Conservation (phyloP, 352 stramenopile species). For the Globisporangium echinulatum region DNA sequence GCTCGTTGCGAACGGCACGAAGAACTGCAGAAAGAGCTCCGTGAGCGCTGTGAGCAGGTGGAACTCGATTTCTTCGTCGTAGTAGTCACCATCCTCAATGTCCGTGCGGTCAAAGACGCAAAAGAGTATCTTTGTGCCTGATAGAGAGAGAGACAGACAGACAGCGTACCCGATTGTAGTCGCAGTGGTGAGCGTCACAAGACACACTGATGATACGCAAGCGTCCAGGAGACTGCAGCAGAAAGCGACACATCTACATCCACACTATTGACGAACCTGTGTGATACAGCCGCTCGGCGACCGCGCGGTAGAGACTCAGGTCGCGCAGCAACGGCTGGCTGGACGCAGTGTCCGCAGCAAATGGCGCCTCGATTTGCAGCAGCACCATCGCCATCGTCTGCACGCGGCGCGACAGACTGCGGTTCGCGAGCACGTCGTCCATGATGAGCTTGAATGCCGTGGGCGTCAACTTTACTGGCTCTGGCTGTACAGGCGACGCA, state of each 20-base stretch:
- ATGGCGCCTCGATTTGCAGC: constrained; percentile 34
- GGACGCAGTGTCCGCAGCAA: constrained; percentile 15
- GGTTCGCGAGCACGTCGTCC: constrained; percentile 36
- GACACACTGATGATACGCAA: too few relatives aligned
- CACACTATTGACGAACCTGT: constrained; percentile 22
- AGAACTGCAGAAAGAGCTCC: constrained; percentile 59
- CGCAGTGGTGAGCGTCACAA: background rate
- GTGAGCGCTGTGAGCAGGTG: constrained; percentile 48
- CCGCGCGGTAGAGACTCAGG: constrained; percentile 28
- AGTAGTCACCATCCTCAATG: constrained; percentile 64
- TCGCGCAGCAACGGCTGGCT: constrained; percentile 19
- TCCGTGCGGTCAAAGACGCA: constrained; percentile 63
- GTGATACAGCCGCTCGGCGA: constrained; percentile 32
- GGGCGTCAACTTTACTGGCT: constrained; percentile 15
- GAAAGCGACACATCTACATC: background rate
- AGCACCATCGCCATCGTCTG: constrained; percentile 64
- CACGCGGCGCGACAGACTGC: constrained; percentile 43
- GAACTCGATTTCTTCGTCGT: constrained; percentile 71
- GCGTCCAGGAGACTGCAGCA: too few relatives aligned
- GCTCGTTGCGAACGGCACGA: constrained; percentile 31
- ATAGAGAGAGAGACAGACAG: background rate
- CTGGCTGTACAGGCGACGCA: background rate
- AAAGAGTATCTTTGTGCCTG: constrained; percentile 56
- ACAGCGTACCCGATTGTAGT: background rate
- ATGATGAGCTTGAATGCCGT: constrained; percentile 35